Evolutionary conservation across 1,139 yeast genomes (phyloP).

Genomic region (Suhomyces terraborum): DNA sequence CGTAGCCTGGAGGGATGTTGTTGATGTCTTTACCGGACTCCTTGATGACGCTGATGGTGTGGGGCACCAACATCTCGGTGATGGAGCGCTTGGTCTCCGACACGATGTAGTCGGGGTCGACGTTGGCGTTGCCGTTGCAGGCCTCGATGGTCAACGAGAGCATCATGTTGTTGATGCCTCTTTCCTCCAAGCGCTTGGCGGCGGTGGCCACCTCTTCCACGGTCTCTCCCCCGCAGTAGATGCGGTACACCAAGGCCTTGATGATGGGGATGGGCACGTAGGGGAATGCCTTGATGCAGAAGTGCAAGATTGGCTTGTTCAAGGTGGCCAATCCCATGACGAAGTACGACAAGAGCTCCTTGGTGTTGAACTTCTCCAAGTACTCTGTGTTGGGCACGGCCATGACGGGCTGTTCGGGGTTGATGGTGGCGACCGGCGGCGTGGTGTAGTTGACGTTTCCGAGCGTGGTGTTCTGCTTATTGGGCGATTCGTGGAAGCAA

Average conservation of each 20-base stretch:
- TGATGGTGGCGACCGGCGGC: background rate
- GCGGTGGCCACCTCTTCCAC: conserved; percentile 68
- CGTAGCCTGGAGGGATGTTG: conserved; percentile 73
- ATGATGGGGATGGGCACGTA: conserved; percentile 71
- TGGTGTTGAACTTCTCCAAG: conserved; percentile 35
- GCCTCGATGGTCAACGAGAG: conserved; percentile 91
- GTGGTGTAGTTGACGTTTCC: conserved; percentile 17
- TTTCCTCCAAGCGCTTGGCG: conserved; percentile 62
- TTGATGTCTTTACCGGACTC: conserved; percentile 53
- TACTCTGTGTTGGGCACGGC: conserved; percentile 22
- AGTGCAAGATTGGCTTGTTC: conserved; percentile 59
- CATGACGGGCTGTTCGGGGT: background rate
- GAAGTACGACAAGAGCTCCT: conserved; percentile 60
- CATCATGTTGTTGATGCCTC: conserved; percentile 94
- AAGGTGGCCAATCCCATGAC: conserved; percentile 69
- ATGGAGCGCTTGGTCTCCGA: conserved; percentile 69
- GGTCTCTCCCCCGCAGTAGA: conserved; percentile 91
- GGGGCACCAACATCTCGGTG: conserved; percentile 70
- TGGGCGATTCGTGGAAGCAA: conserved; percentile 23
- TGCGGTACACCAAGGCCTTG: conserved; percentile 72
- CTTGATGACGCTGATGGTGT: conserved; percentile 54
- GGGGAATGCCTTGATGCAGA: conserved; percentile 70
- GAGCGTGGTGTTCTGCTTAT: conserved; percentile 20
- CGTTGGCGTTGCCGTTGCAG: conserved; percentile 70
- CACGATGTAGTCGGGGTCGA: conserved; percentile 66